Evolutionary conservation across 768 basidiomycete genomes (phyloP), one percentile per base, ranked within the genome.

Genomic region (Austroboletus eburneus): DNA sequence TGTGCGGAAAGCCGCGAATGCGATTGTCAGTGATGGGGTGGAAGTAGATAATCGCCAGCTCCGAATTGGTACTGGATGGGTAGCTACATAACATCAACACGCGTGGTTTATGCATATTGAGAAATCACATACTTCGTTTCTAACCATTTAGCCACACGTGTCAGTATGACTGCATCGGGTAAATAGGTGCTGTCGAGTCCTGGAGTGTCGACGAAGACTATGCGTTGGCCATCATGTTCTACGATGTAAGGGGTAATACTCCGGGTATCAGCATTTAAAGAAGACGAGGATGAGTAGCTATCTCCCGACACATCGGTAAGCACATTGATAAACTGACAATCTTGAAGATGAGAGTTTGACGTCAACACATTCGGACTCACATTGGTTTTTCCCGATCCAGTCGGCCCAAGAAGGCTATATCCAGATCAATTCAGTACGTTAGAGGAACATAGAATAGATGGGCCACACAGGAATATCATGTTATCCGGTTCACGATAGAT

Each of bases 11-110:
- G 6, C 39, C 23, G n/a, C 17, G 42, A 12, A 22, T 43, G 6
- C 48, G 38, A 50, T 43, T 40, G 21, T 51, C 47, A n/a, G 50
- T 51, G 27, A 49, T 51, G 9, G 35, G 27, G 24, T 40, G 46
- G 32, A 50, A 16, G 42, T 39, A 51, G 25, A 51, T 43, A 30
- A 50, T 23, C 33, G 32, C 38, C 5, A 51, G 9, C 16, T 39
- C 27, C 7, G 13, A 32, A 13, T 32, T 32, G 6, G 14, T 36
- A 14, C 24, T 18, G 17, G 20, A 9, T 13, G 1, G 33, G 34
- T 8, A 33, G 4, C 46, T 50, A 32, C n/a, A 39, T 27, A 4
- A 5, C 6, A 20, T 24, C 1, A 2, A 27, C 16, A 10, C 27
- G 0, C 18, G 13, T 16, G n/a, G 5, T n/a, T 40, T 38, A 9